Conservation (phyloP, 1,139 yeast species). For the Kazachstania sp. region DNA sequence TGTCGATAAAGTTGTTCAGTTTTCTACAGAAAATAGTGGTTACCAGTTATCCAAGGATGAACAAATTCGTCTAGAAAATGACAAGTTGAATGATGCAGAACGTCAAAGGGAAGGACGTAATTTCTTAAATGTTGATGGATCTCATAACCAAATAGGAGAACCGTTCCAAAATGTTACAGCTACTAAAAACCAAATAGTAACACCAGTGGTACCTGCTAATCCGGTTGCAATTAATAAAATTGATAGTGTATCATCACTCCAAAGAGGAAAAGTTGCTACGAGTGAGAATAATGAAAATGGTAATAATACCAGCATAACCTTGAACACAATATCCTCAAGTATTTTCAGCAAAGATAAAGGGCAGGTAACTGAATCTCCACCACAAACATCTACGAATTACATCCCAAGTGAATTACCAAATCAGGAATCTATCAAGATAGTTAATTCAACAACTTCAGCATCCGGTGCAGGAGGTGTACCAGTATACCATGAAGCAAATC, state of each 20-base stretch:
- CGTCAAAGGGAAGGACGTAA: slow-evolving; percentile 2
- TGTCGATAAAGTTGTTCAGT: slow-evolving; percentile 24
- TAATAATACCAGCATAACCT: slow-evolving; percentile 4
- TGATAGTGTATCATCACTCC: slow-evolving; percentile 8
- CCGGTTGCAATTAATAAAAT: neutral
- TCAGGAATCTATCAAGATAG: neutral
- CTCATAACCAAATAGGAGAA: slow-evolving; percentile 5
- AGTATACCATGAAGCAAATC: neutral
- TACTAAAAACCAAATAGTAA: too few relatives aligned
- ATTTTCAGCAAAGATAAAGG: slow-evolving; percentile 8
- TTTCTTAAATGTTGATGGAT: slow-evolving; percentile 1
- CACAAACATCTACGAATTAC: neutral
- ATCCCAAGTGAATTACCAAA: neutral
- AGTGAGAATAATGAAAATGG: neutral
- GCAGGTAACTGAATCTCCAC: slow-evolving; percentile 1
- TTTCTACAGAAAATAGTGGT: slow-evolving; percentile 30
- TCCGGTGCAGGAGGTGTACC: neutral
- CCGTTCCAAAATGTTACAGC: neutral
- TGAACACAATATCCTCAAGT: slow-evolving; percentile 8
- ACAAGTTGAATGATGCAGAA: slow-evolving; percentile 3
- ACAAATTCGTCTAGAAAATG: slow-evolving; percentile 9
- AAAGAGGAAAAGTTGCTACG: slow-evolving; percentile 1
- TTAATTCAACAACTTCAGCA: neutral
- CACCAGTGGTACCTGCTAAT: neutral
- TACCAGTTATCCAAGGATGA: slow-evolving; percentile 22